Evolutionary conservation across 169 alveolate species (phyloP).

Genomic region (Eimeria acervulina): DNA sequence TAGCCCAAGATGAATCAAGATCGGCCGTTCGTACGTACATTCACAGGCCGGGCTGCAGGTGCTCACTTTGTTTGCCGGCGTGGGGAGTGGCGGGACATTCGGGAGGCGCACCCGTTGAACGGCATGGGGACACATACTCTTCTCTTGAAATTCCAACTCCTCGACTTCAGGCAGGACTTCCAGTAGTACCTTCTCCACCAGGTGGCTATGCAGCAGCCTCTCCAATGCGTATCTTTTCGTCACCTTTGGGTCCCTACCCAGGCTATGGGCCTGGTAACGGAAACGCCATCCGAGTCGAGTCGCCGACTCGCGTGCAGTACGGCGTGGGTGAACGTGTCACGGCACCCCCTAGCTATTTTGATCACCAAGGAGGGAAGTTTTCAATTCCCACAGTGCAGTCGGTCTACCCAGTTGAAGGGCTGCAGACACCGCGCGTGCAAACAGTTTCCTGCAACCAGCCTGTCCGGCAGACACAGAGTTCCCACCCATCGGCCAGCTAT

Average conservation of each 20-base stretch:
- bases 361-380: background rate
- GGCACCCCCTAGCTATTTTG: constrained; percentile 17
- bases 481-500: background rate
- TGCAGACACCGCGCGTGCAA: constrained; percentile 66
- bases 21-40: constrained; percentile 57
- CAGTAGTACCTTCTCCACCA: constrained; percentile 43
- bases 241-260: constrained; percentile 62
- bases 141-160: constrained; percentile 42
- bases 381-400: background rate
- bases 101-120: constrained; percentile 19
- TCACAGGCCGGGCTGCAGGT: constrained; percentile 72
- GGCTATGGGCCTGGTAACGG: constrained; percentile 37
- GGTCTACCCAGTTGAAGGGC: constrained; percentile 28
- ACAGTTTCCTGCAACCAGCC: constrained; percentile 32
- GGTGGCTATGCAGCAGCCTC: constrained; percentile 65
- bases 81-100: background rate
- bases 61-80: constrained; percentile 55
- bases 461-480: background rate
- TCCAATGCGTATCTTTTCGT: constrained; percentile 57
- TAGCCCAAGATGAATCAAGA: constrained; percentile 20
- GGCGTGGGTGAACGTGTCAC: constrained; percentile 3
- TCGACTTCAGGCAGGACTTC: constrained; percentile 71
- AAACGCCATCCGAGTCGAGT: background rate
- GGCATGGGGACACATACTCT: constrained; percentile 10
- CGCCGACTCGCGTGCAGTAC: background rate